A percentile compares a stretch with the other conserved stretches of the same genome.
These are phyloP conservation scores for Aspergillus viridinutans DNA, from an alignment of 2,329 filamentous ascomycete genomes.

Conservation along the genomic window DNA sequence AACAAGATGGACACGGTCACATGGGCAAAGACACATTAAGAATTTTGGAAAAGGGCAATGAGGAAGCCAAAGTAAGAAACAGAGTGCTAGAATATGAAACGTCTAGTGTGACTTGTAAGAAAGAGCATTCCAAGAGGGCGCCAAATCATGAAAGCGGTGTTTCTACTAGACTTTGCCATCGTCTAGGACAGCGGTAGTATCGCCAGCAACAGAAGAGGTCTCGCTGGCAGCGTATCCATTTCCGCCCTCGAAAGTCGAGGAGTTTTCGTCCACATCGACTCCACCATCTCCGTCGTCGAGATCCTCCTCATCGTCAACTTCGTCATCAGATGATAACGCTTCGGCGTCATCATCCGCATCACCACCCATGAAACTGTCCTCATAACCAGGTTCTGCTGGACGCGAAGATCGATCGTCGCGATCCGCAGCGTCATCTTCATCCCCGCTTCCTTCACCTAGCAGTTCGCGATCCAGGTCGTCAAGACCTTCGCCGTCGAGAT, in stretches of 20 bases:
- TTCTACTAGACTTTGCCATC: conserved; percentile 7
- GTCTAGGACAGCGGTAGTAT: conserved; percentile 8
- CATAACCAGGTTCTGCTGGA: conserved; percentile 19
- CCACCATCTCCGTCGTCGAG: conserved; percentile 32
- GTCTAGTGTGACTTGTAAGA: conserved; percentile 1
- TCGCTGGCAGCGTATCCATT: conserved; percentile 32
- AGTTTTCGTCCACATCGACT: conserved; percentile 28
- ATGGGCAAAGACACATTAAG: not conserved
- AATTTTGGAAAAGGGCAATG: not conserved
- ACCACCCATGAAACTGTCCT: conserved; percentile 24
- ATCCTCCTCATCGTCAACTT: conserved; percentile 32
- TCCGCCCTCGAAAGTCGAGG: conserved; percentile 27
- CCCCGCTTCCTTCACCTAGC: conserved; percentile 28
- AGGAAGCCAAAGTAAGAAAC: conserved; percentile 4
- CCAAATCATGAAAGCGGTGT: not conserved
- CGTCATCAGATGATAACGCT: conserved; percentile 27
- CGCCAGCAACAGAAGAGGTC: conserved; percentile 25
- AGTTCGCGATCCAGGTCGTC: not conserved
- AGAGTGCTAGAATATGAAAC: conserved; percentile 8
- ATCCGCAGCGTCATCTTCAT: conserved; percentile 23
- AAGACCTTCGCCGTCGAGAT: conserved; percentile 24
- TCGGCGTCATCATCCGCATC: conserved; percentile 25
- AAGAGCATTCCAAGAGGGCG: not conserved
- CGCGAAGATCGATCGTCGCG: conserved; percentile 15
- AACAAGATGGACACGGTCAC: not conserved